These are phyloP conservation scores for Linaria vulgaris DNA, from an alignment of 257 asterid genomes.

Conservation along the genomic window DNA sequence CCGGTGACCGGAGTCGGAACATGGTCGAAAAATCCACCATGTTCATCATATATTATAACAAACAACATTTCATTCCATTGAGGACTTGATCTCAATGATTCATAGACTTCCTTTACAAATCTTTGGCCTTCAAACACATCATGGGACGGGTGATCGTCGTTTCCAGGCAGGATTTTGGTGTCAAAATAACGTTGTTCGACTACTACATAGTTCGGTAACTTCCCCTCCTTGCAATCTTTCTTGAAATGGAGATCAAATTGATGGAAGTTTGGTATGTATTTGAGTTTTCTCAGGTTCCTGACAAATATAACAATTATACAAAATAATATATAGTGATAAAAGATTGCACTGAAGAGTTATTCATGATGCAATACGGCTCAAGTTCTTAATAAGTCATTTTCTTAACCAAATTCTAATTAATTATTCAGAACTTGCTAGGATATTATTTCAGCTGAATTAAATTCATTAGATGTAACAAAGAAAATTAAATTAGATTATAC, in stretches of 20 bases:
- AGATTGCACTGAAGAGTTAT: neutral
- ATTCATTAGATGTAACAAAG: no score
- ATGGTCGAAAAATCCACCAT: conserved; percentile 80
- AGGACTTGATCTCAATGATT: conserved; percentile 68
- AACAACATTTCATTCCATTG: conserved; percentile 73
- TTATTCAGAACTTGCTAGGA: no score
- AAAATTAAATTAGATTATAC: no score
- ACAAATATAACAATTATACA: neutral
- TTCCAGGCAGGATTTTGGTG: conserved; percentile 48
- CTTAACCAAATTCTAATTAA: no score
- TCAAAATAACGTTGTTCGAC: conserved; percentile 68
- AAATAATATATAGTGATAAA: neutral
- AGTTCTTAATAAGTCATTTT: no score
- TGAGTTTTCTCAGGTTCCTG: conserved; percentile 64
- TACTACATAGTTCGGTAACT: conserved; percentile 71
- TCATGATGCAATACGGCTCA: neutral
- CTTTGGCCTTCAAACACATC: conserved; percentile 68
- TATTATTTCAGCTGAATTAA: no score
- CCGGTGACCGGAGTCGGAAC: conserved; percentile 64
- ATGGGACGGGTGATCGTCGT: conserved; percentile 83
- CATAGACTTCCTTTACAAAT: conserved; percentile 66
- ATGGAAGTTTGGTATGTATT: conserved; percentile 60
- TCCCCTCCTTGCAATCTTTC: conserved; percentile 65
- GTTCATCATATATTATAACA: conserved; percentile 62
- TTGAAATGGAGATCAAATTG: conserved; percentile 60